Base-by-base conservation (phyloP, 257 asterid species). In the Catharanthus roseus region DNA sequence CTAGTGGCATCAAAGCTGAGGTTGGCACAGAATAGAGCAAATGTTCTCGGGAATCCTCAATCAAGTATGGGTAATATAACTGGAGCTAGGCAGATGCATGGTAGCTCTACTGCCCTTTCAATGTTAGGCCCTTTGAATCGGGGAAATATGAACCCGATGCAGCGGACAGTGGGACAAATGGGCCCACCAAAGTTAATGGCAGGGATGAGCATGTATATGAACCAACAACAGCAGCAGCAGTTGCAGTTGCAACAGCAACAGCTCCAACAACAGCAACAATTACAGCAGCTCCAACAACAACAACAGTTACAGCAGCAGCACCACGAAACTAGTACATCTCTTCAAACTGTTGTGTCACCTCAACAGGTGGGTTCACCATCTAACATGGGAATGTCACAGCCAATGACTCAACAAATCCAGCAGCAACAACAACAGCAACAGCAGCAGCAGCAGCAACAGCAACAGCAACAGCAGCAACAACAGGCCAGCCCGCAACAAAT, bases 401-500 rank as follows among this genome's bases (percentile, higher is more conserved):
- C 85, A 75, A 81, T 86, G 82, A 82, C 75, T 66, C 97, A 85
- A 38, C 80, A 65, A 34, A 70, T 77, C 23, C 67, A 62, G 58
- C 68, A 84, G 55, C 89, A 75, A 54, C 89, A 79, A n/a, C n/a
- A n/a, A n/a, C n/a, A n/a, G n/a, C n/a, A n/a, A n/a, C n/a, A n/a
- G n/a, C n/a, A n/a, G n/a, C n/a, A n/a, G n/a, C 67, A 62, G 58
- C 68, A 84, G 55, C 89, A 75, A 54, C 89, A 79, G n/a, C n/a
- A n/a, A 54, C 88, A 76, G 62, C 84, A 77, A 8, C 83, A 55
- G 24, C 82, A 45, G 29, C 79, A 74, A 50, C 88, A 81, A 54
- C 92, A 89, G 82, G 93, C 95, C 42, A 91, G 97, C 62, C 95
- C 97, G 1, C 99, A 91, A 78, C 96, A 89, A 65, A 88, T 92